Evolutionary conservation across 305 asterid genomes (phyloP).

Genomic region (Lippia alba): DNA sequence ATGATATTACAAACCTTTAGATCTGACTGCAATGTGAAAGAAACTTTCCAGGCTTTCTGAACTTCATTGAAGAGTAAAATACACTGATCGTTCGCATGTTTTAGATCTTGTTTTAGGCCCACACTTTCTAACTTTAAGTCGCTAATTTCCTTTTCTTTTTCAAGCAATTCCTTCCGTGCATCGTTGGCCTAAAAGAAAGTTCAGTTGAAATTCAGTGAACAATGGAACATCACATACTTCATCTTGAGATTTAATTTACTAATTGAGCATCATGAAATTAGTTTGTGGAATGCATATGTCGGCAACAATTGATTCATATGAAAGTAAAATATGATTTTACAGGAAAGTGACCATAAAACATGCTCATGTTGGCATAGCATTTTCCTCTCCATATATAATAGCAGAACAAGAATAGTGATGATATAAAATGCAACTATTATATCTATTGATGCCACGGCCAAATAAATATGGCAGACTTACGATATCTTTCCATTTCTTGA

Average conservation of each 20-base stretch:
- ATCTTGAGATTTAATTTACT: slow-evolving; percentile 27
- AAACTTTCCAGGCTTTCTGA: slow-evolving; percentile 98
- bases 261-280: slow-evolving; percentile 30
- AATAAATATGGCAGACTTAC: slow-evolving; percentile 60
- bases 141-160: slow-evolving; percentile 80
- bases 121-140: slow-evolving; percentile 73
- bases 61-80: slow-evolving; percentile 94
- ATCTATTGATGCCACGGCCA: slow-evolving; percentile 24
- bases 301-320: slow-evolving; percentile 20
- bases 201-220: slow-evolving; percentile 36
- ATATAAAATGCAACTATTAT: slow-evolving; percentile 6
- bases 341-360: slow-evolving; percentile 21
- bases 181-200: slow-evolving; percentile 80
- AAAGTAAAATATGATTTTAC: slow-evolving; percentile 19
- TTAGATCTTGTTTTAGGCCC: slow-evolving; percentile 73
- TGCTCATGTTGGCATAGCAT: slow-evolving; percentile 18
- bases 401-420: slow-evolving; percentile 18
- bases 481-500: slow-evolving; percentile 95
- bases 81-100: slow-evolving; percentile 87
- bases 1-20: slow-evolving; percentile 70
- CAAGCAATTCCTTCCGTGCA: slow-evolving; percentile 89
- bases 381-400: slow-evolving; percentile 25
- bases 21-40: slow-evolving; percentile 91
- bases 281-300: slow-evolving; percentile 9
- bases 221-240: slow-evolving; percentile 20